Evolutionary conservation across 495 filamentous ascomycete genomes (phyloP).

Genomic region (Mycothermus thermophilus): DNA sequence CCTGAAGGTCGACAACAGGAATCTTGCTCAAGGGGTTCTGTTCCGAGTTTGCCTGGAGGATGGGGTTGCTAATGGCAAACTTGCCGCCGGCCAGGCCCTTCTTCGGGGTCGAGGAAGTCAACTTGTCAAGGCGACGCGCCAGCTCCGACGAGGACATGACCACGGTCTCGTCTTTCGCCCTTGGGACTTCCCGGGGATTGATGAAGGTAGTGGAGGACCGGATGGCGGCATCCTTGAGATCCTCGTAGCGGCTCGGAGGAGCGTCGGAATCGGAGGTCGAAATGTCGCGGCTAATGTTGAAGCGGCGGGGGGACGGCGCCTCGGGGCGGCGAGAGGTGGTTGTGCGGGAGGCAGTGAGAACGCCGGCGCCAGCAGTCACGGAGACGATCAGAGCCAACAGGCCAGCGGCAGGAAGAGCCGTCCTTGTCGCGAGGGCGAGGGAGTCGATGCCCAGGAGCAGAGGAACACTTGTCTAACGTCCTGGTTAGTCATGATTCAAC

Average conservation of each 20-base stretch:
- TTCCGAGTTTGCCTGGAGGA: conserved; percentile 26
- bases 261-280: conserved; percentile 32
- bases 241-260: conserved; percentile 32
- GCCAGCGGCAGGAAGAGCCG: conserved; percentile 35
- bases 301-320: conserved; percentile 17
- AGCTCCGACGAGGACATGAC: conserved; percentile 6
- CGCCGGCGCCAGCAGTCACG: conserved; percentile 15
- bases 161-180: conserved; percentile 13
- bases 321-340: conserved; percentile 15
- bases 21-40: conserved; percentile 31
- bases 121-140: conserved; percentile 10
- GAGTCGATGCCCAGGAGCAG: conserved; percentile 31
- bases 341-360: conserved; percentile 7
- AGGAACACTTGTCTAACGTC: conserved; percentile 31
- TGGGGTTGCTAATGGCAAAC: conserved; percentile 35
- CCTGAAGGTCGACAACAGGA: conserved; percentile 32
- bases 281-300: conserved; percentile 25
- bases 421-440: conserved; percentile 30
- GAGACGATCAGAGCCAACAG: conserved; percentile 32
- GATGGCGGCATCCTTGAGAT: conserved; percentile 28
- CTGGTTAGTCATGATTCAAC: conserved; percentile 9
- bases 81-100: conserved; percentile 20
- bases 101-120: conserved; percentile 18
- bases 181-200: conserved; percentile 19
- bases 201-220: conserved; percentile 25